A percentile compares a stretch with the other conserved stretches of the same genome.
phyloP scores from a whole-genome alignment of 1,284 basidiomycete genomes.

The Sanghuangporus weigelae region DNA sequence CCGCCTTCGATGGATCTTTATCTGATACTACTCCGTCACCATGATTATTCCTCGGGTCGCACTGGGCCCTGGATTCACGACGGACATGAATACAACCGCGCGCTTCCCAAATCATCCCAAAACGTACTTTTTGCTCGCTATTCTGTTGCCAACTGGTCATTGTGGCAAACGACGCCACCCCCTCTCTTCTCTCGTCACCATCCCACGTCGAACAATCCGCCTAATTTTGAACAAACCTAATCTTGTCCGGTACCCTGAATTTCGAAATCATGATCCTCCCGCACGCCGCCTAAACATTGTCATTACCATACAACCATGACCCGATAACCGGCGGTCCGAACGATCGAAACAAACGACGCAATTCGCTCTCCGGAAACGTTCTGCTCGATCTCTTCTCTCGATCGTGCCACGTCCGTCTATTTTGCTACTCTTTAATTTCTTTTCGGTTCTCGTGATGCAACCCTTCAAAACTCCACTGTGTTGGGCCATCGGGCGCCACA shows the following conservation, averaged over 20 bases:
- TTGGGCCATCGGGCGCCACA: not conserved
- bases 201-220: not conserved
- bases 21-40: not conserved
- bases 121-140: not conserved
- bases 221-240: not conserved
- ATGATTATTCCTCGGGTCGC: not conserved
- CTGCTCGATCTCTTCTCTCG: not conserved
- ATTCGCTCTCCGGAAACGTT: not conserved
- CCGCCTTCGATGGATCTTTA: not conserved
- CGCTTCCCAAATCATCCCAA: not conserved
- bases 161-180: not conserved
- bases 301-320: not conserved
- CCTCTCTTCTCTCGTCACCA: not conserved
- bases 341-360: not conserved
- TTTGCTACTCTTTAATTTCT: not conserved
- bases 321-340: too few relatives aligned
- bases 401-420: not conserved
- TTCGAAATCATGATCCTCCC: not conserved
- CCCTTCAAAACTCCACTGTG: not conserved
- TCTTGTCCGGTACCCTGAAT: not conserved
- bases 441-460: not conserved
- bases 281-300: not conserved
- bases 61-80: not conserved
- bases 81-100: not conserved
- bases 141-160: not conserved